Evolutionary conservation across 1,139 yeast species (phyloP), one percentile per base, ranked within the genome.

Genomic region (Suhomyces yuchorum): DNA sequence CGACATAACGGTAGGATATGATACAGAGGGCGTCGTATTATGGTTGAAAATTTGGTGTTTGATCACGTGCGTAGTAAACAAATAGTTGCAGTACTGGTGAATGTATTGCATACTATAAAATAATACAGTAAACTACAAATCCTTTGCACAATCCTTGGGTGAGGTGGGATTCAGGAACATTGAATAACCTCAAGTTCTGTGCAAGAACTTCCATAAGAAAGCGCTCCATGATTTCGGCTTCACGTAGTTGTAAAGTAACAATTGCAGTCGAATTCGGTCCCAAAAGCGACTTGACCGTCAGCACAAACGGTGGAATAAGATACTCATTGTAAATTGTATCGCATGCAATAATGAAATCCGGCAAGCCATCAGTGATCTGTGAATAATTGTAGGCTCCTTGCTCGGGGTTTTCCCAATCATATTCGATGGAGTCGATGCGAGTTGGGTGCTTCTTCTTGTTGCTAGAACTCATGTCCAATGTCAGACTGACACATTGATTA

Each of bases 321-420:
- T 70, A 84, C 49, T 82, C 87, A 57, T 86, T 87, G 65, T 86
- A 86, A 5, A 86, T 73, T 8, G 90, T 82, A 60, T 86, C 95
- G 57, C 87, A 81, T 0, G 90, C 88, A 14, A 86, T 57, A 3
- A 86, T 67, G 17, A 80, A 56, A 51, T 80, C 81, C 0, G 81
- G 78, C 1, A 30, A 39, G 1, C 30, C 24, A 1, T 33, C 40
- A 3, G 47, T 36, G 1, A 52, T 36, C n/a, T 26, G 24, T 12
- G 53, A 35, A 33, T 68, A 60, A 30, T 65, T 62, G 30, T 51
- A 44, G 17, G 59, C 14, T 0, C 78, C 81, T 8, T 53, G 56
- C 0, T 72, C 77, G 0, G 71, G 59, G 15, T 67, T 54, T 54
- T 85, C 92, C 93, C 93, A 86, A 60, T 86, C 92, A 52, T 72